Base-by-base conservation (phyloP, 2,329 filamentous ascomycete species). In the Cordyceps cateniannulata region DNA sequence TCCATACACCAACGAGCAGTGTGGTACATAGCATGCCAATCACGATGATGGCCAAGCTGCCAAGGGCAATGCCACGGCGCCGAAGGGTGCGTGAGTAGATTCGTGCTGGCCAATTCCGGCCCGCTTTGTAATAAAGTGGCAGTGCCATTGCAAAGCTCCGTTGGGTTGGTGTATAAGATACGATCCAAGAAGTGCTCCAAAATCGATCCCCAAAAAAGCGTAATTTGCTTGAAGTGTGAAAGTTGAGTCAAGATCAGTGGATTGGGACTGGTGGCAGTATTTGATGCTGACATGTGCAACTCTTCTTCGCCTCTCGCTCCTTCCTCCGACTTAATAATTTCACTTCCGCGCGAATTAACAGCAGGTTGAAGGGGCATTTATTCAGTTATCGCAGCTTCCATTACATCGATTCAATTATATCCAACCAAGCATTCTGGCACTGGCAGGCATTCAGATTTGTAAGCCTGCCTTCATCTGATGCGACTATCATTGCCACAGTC, bases 101-200 rank as follows among this genome's bases (percentile, higher is more conserved):
- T 38, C 24, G 59, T 32, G 35, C 25, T 29, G 40, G 44, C 60
- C 60, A 29, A 38, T 22, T 18, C 64, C 20, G 24, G 54, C 25
- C 14, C 53, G 20, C 6, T 10, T 22, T 54, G 57, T 22, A 45
- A 42, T 20, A n/a, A 22, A 22, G 61, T 52, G 7, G 61, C 3
- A 54, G 50, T 5, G 51, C 32, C 58, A 54, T 60, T 50, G 20
- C n/a, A 27, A 40, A 12, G 32, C 18, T 29, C 10, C 29, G 9
- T 54, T 2, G 29, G 6, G 5, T 40, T 47, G 38, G 20, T 47
- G 32, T 45, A 52, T 65, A 68, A 64, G 54, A 67, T 69, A 63
- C 59, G 61, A 64, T 61, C 64, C 68, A 69, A 70, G 65, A 69
- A 63, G 60, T 59, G 64, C 59, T 65, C 63, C 64, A 66, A 67